Evolutionary conservation across 1,284 basidiomycete genomes (phyloP), one percentile per base, ranked within the genome.

Genomic region (Irpex lacteus): DNA sequence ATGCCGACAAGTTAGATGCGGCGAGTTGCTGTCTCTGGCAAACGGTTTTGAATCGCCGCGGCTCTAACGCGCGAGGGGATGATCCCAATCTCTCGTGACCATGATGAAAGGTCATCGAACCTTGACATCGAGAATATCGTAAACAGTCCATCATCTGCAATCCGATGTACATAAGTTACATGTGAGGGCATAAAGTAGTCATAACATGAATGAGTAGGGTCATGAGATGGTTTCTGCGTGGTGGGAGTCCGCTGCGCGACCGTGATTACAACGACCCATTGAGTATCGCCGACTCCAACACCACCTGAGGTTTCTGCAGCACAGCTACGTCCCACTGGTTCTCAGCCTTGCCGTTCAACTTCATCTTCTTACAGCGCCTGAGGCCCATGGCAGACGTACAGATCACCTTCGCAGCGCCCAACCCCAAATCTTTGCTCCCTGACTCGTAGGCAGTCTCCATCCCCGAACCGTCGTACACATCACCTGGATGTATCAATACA

Each of bases 251-350:
- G 15, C 8, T 44, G 40, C 11, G 40, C 26, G 26, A 26, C 26
- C 26, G 26, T 44, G 40, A 26, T 18, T 56, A 56, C 19, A 18
- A 36, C 19, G 54, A 56, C 34, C 54, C 54, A 32, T 6, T 11
- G 9, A 56, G 54, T 34, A 63, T 60, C 37, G 59, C 62, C 3
- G 58, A 60, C 59, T 66, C 62, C 34, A 66, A 40, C 7, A 66
- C 56, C 26, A 66, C 62, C 50, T 55, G 62, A 5, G 65, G 65
- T 59, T 66, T 66, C 53, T 61, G 59, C 6, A 66, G 50, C 18
- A 63, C 56, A 15, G 65, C 52, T 4, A 66, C 65, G 34, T 66
- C 65, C 65, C 65, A 66, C 65, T 66, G 65, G 13, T 34, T 50
- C 8, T 53, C 53, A 19, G 55, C 40, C 19, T 63, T 60, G 15